Percentiles rank a stretch among this genome's conserved stretches.
Conservation (phyloP, 2,329 filamentous ascomycete genomes). For the Colletotrichum tropicicola region DNA sequence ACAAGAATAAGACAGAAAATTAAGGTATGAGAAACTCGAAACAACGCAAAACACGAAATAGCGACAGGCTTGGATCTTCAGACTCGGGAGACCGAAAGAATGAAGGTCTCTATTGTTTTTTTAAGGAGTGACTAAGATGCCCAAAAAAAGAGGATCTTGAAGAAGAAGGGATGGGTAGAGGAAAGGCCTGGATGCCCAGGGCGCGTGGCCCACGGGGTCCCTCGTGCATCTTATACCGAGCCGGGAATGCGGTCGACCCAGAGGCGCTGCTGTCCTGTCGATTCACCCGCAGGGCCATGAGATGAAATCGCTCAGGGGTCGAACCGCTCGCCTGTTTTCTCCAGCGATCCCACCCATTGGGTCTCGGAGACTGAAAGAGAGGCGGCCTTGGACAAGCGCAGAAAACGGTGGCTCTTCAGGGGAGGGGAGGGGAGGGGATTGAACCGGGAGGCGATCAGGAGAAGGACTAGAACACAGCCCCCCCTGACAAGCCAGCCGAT, state of each 20-base stretch:
- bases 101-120: neutral
- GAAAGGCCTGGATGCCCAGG: slow-evolving; percentile 6
- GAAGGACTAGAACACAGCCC: slow-evolving; percentile 22
- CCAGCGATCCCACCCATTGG: slow-evolving; percentile 13
- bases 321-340: neutral
- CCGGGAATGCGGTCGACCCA: slow-evolving; percentile 3
- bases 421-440: neutral
- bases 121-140: slow-evolving; percentile 26
- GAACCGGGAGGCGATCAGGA: neutral
- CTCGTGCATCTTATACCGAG: slow-evolving; percentile 19
- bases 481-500: slow-evolving; percentile 4
- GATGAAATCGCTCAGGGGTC: slow-evolving; percentile 21
- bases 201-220: slow-evolving; percentile 14
- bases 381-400: neutral
- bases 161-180: neutral
- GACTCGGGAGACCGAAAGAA: slow-evolving; percentile 9
- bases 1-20: neutral
- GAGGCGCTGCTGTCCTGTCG: slow-evolving; percentile 12
- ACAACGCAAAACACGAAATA: slow-evolving; percentile 15
- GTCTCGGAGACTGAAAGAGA: neutral
- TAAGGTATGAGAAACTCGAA: neutral
- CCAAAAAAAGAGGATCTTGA: neutral
- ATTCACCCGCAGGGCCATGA: slow-evolving; percentile 5
- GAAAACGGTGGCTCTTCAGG: neutral
- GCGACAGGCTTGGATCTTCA: slow-evolving; percentile 6